Evolutionary conservation across 345 rosid genomes (phyloP), one percentile per base, ranked within the genome.

Genomic region (Lagerstroemia speciosa): DNA sequence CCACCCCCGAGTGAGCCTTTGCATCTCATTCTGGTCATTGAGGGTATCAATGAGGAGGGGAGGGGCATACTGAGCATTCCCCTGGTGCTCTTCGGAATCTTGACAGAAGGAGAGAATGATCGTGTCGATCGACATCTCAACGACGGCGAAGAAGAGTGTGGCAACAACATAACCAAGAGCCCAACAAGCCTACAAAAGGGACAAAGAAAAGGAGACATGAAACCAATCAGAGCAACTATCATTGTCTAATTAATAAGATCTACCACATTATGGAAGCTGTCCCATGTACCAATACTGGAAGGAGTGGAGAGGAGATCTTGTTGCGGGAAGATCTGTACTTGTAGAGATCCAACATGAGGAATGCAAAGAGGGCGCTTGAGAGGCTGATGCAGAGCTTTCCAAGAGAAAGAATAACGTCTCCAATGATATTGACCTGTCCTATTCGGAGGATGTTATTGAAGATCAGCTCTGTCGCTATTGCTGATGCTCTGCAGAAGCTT

Each of bases 41-140:
- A 94, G 86, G 65, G 97, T 91, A 69, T 89, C 87, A 17, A 91
- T 84, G 72, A 94, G 97, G 71, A 91, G 96, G 20, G 91, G 89
- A 11, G 97, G 99, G 1, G 99, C 99, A 63, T 84, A 93, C 72
- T 88, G 99, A 26, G 99, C 99, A 2, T 89, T 88, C 62, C 99
- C 99, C 75, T 94, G 88, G 82, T 94, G 91, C 85, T 94, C 97
- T 71, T 94, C 99, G 0, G 97, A 83, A 73, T 91, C 99, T 84
- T 89, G 99, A 71, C 99, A 94, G 79, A 84, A 94, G 12, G 99
- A 94, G 41, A 94, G 96, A 58, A 94, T 91, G 72, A 91, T 88
- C 8, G 99, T 88, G 74, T 94, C 97, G 11, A 94, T 88, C 0
- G 99, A 89, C 97, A 91, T 89, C 86, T 94, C 99, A 64, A 94